Evolutionary conservation across 192 early-diverging fungal species (phyloP).

Genomic region (Entomortierella beljakovae): DNA sequence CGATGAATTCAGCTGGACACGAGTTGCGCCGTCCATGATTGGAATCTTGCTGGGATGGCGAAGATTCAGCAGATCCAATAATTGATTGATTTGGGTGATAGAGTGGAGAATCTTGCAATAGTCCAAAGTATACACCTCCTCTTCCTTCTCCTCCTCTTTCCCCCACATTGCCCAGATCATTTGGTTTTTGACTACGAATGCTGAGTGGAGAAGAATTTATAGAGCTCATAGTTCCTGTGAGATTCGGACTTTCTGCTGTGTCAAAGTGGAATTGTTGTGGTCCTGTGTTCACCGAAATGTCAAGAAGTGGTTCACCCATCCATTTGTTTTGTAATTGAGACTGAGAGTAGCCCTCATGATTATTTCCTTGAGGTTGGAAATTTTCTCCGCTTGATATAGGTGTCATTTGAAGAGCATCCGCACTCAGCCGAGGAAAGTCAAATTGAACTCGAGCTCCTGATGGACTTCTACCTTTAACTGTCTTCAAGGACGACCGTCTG

Average conservation of each 20-base stretch:
- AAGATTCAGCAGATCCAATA: not conserved
- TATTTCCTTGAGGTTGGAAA: not conserved
- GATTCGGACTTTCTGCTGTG: not conserved
- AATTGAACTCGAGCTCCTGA: slow-evolving; percentile 26
- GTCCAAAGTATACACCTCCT: not conserved
- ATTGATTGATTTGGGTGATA: not conserved
- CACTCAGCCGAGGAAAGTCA: not conserved
- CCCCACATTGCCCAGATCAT: too few species aligned
- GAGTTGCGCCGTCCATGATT: slow-evolving; percentile 23
- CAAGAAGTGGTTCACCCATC: not conserved
- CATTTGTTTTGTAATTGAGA: slow-evolving; percentile 3
- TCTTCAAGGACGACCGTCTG: slow-evolving; percentile 28
- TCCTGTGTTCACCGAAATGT: not conserved
- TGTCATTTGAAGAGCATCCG: not conserved
- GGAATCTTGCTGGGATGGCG: not conserved
- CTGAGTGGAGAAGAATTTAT: not conserved
- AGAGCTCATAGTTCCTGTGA: not conserved
- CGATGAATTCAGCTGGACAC: slow-evolving; percentile 26
- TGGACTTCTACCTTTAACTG: not conserved
- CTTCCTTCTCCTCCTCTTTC: not conserved
- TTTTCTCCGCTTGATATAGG: not conserved
- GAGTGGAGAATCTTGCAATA: not conserved
- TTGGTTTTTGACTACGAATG: not conserved
- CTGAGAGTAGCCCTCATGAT: too few species aligned
- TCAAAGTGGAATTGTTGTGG: not conserved